phyloP scores from a whole-genome alignment of 441 rosid species.

The Syzygium malaccense region DNA sequence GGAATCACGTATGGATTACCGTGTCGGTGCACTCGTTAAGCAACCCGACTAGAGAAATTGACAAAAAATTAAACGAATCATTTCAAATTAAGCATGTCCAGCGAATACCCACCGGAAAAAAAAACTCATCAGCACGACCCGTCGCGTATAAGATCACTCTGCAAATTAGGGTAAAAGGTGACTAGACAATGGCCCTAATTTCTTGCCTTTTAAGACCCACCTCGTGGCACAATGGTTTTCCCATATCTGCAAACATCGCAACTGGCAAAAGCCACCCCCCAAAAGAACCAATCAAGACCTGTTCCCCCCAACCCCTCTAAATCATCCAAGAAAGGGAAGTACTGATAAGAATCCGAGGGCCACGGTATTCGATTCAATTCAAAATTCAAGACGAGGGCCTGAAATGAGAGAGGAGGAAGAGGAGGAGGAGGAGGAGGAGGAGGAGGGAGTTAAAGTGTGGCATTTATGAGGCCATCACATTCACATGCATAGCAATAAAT shows the following conservation, averaged over 20 bases:
- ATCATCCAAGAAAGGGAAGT: not conserved
- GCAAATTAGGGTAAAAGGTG: not conserved
- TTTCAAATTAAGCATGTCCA: not conserved
- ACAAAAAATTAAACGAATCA: not conserved
- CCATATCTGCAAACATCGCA: not conserved
- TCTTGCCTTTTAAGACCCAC: not conserved
- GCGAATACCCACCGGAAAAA: not conserved
- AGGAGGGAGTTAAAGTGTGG: slow-evolving; percentile 5
- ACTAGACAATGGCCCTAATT: not conserved
- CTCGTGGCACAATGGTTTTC: not conserved
- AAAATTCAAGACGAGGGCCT: not conserved
- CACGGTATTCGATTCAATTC: not conserved
- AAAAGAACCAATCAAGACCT: not conserved
- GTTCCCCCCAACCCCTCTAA: not conserved
- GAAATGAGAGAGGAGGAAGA: not conserved
- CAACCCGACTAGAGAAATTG: not conserved
- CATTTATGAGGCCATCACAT: slow-evolving; percentile 58
- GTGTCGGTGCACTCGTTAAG: not conserved
- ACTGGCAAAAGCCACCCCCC: not conserved
- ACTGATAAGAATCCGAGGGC: not conserved
- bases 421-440: not conserved
- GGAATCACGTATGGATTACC: not conserved
- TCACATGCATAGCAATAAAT: slow-evolving; percentile 25
- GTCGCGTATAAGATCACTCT: not conserved
- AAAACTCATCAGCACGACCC: not conserved